phyloP scores from a whole-genome alignment of 306 rosid genomes.

The Biancaea sappan region DNA sequence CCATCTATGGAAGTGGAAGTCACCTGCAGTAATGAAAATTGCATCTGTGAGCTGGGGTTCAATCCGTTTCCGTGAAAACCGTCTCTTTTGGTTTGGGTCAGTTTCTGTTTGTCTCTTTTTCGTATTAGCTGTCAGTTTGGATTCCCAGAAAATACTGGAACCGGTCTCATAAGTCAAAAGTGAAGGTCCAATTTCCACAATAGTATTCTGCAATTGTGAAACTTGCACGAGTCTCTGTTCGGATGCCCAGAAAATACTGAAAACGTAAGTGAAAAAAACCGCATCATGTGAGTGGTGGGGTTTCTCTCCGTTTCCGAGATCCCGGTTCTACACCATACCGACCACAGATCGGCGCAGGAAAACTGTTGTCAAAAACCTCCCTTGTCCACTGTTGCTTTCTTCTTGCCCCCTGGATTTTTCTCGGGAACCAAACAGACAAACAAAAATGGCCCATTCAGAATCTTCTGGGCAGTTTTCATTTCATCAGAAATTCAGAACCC shows the following conservation, averaged over 20 bases:
- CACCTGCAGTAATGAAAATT: conserved; percentile 7
- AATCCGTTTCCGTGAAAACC: too few species aligned
- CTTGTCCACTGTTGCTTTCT: not conserved
- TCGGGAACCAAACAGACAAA: conserved; percentile 51
- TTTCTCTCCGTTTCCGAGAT: conserved; percentile 8
- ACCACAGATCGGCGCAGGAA: not conserved
- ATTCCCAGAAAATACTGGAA: not conserved
- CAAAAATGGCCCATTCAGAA: not conserved
- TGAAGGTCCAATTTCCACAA: too few species aligned
- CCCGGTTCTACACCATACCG: conserved; percentile 3
- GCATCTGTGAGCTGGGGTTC: not conserved
- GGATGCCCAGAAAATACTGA: too few species aligned
- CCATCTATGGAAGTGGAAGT: not conserved
- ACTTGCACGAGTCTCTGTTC: too few species aligned
- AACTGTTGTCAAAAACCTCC: not conserved
- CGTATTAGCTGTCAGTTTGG: not conserved
- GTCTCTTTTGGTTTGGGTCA: too few species aligned
- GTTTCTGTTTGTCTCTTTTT: too few species aligned
- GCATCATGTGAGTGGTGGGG: too few species aligned
- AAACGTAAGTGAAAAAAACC: too few species aligned
- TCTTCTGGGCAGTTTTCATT: conserved; percentile 21
- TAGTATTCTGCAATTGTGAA: not conserved
- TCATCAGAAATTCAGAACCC: conserved; percentile 13
- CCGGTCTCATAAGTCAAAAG: too few species aligned
- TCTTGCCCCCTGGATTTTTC: conserved; percentile 31